These are phyloP conservation scores for Leishmania guyanensis DNA, from an alignment of 208 protist species.

Conservation along the genomic window DNA sequence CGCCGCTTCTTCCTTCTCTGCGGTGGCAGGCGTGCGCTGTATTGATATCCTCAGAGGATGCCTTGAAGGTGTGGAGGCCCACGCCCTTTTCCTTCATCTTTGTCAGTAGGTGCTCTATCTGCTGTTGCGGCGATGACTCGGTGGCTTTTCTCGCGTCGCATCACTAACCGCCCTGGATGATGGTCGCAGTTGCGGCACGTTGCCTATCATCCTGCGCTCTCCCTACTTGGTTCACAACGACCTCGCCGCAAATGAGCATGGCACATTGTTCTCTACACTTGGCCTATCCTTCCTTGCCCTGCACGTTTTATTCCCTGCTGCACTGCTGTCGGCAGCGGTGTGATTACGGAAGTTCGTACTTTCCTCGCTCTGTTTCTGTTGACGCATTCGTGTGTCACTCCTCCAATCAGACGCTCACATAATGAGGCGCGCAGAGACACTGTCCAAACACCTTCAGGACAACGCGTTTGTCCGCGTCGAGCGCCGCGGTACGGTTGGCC, in stretches of 20 bases:
- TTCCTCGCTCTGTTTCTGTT: not conserved
- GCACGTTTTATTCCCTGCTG: not conserved
- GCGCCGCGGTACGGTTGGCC: slow-evolving; percentile 36
- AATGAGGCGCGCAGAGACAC: slow-evolving; percentile 26
- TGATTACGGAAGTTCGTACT: too few species aligned
- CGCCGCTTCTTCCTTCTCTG: not conserved
- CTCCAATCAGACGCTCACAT: too few species aligned
- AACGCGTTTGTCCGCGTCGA: slow-evolving; percentile 59
- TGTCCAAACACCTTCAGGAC: slow-evolving; percentile 50
- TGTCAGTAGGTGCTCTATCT: not conserved
- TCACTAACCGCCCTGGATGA: not conserved
- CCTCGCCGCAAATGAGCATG: not conserved
- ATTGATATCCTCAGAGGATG: not conserved
- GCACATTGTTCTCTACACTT: not conserved
- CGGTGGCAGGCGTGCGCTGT: not conserved
- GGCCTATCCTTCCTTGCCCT: not conserved
- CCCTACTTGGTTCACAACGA: not conserved
- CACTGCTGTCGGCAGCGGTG: not conserved
- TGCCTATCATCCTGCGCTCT: not conserved
- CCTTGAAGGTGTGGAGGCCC: not conserved
- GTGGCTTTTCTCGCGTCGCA: not conserved
- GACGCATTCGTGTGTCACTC: not conserved
- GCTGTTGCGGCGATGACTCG: not conserved
- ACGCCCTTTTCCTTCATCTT: not conserved
- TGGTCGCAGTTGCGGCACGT: not conserved